These are phyloP conservation scores for Malus hybrid DNA, from an alignment of 331 rosid species.

Conservation along the genomic window DNA sequence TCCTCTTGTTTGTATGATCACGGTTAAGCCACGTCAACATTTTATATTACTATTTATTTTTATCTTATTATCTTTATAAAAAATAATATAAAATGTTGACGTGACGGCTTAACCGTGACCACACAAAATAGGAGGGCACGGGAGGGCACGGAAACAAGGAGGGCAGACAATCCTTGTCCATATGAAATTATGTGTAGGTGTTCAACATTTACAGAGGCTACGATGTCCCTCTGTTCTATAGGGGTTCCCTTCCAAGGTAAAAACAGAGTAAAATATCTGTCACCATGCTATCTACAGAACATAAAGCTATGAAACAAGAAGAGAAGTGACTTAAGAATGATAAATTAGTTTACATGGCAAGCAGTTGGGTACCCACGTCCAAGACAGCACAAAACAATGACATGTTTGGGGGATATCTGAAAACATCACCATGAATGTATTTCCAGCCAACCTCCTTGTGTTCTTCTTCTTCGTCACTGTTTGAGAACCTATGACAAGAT, in stretches of 20 bases:
- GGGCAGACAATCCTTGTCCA: too few species aligned
- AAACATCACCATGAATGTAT: conserved; percentile 67
- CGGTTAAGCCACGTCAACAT: too few species aligned
- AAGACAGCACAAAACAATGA: conserved; percentile 65
- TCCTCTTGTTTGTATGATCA: too few species aligned
- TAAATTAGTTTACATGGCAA: conserved; percentile 28
- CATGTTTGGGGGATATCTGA: conserved; percentile 61
- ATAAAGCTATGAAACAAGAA: too few species aligned
- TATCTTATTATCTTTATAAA: too few species aligned
- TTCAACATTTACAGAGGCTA: neutral
- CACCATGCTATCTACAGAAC: too few species aligned
- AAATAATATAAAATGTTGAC: too few species aligned
- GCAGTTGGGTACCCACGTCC: conserved; percentile 82
- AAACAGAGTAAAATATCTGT: neutral
- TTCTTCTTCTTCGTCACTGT: conserved; percentile 64
- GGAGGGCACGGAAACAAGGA: too few species aligned
- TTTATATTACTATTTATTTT: too few species aligned
- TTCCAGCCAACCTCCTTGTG: conserved; percentile 83
- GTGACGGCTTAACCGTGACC: too few species aligned
- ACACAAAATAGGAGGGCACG: too few species aligned
- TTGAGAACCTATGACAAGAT: conserved; percentile 41
- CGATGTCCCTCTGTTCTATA: neutral
- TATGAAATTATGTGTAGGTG: neutral
- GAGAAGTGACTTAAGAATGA: too few species aligned
- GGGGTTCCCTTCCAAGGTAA: neutral